Conservation (phyloP, 2,329 filamentous ascomycete genomes). For the Botrytis fabae region DNA sequence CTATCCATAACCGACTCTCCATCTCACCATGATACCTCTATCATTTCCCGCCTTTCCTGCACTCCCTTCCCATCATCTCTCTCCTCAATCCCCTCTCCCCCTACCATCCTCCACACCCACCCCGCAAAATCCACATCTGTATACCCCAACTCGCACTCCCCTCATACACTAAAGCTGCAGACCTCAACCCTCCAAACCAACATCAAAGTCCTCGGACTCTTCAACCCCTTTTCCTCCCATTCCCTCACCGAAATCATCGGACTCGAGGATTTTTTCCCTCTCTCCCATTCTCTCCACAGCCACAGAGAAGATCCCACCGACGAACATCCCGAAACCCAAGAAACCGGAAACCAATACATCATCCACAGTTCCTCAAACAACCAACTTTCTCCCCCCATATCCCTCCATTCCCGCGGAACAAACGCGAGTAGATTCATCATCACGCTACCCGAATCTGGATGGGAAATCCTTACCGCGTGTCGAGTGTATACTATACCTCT, state of each 20-base stretch:
- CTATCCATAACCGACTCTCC: slow-evolving; percentile 29
- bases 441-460: neutral
- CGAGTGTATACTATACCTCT: neutral
- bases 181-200: slow-evolving; percentile 23
- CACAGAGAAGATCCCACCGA: neutral
- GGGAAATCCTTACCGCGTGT: neutral
- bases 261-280: neutral
- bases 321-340: neutral
- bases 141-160: slow-evolving; percentile 22
- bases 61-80: neutral
- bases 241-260: neutral
- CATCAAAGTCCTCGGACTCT: slow-evolving; percentile 22
- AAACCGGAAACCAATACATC: neutral
- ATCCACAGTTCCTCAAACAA: neutral
- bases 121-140: slow-evolving; percentile 24
- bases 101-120: slow-evolving; percentile 13
- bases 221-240: neutral
- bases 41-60: slow-evolving; percentile 13
- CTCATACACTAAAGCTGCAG: slow-evolving; percentile 16
- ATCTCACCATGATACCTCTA: slow-evolving; percentile 11
- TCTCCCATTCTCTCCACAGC: neutral
- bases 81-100: neutral
- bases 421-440: neutral
- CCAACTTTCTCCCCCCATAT: neutral
- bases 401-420: no score